Percentiles rank a stretch among this genome's conserved stretches.
These are phyloP conservation scores for Metschnikowia aberdeeniae DNA, from an alignment of 805 yeast species.

Conservation along the genomic window DNA sequence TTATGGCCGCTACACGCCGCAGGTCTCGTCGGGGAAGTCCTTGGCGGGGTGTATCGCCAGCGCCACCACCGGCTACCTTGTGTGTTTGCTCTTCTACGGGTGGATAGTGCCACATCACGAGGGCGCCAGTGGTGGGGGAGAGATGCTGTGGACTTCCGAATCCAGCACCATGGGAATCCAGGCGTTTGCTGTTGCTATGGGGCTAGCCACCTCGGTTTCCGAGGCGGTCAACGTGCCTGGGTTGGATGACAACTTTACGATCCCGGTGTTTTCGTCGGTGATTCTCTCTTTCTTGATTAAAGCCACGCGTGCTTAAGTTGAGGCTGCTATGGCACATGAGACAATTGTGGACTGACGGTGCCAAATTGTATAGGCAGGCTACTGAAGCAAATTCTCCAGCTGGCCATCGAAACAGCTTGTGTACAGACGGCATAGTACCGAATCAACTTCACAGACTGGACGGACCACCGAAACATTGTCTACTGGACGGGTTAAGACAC, in stretches of 20 bases:
- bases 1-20: constrained; percentile 80
- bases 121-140: constrained; percentile 49
- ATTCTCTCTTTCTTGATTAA: constrained; percentile 52
- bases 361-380: too few species aligned
- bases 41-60: constrained; percentile 92
- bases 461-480: not conserved
- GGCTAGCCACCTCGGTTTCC: constrained; percentile 78
- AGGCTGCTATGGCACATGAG: too few species aligned
- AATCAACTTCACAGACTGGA: not conserved
- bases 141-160: constrained; percentile 62
- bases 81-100: constrained; percentile 70
- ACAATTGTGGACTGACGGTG: too few species aligned
- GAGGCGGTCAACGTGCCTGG: constrained; percentile 77
- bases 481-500: too few species aligned
- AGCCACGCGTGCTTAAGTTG: not conserved
- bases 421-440: too few species aligned
- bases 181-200: constrained; percentile 57
- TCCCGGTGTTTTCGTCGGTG: constrained; percentile 79
- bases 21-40: constrained; percentile 69
- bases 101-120: constrained; percentile 60
- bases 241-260: constrained; percentile 91
- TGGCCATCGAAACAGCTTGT: too few species aligned
- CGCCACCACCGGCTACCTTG: constrained; percentile 61
- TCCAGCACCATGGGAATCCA: constrained; percentile 54
- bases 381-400: too few species aligned